Conservation (phyloP, 2,329 filamentous ascomycete species). For the Incumbomyces lentus region DNA sequence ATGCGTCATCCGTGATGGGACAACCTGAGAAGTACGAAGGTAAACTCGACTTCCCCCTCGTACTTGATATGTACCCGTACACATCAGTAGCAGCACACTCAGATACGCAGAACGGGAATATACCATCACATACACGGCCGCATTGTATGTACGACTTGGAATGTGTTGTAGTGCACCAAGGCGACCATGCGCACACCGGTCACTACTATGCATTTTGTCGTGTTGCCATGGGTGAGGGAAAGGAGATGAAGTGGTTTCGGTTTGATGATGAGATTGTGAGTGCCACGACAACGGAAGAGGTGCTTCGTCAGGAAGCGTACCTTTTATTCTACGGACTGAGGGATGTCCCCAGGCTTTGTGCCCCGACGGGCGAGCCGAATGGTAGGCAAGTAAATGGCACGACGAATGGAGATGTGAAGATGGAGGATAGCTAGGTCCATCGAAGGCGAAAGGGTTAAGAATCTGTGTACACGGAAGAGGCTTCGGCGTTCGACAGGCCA, state of each 20-base stretch:
- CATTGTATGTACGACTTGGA: constrained; percentile 65
- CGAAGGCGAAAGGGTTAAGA: background rate
- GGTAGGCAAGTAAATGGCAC: background rate
- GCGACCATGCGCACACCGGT: constrained; percentile 62
- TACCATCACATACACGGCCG: constrained; percentile 21
- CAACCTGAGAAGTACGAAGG: constrained; percentile 68
- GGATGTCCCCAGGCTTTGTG: constrained; percentile 10
- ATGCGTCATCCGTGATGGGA: constrained; percentile 1
- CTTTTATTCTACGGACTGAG: constrained; percentile 65
- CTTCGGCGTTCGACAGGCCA: too few relatives aligned
- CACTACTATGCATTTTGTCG: constrained; percentile 87
- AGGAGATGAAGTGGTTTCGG: constrained; percentile 64
- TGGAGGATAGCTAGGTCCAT: background rate
- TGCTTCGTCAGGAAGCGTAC: constrained; percentile 78
- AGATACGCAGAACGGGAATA: background rate
- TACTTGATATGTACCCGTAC: constrained; percentile 84
- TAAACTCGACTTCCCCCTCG: constrained; percentile 72
- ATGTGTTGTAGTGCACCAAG: constrained; percentile 85
- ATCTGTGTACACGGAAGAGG: too few relatives aligned
- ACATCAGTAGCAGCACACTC: constrained; percentile 50
- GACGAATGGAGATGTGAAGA: constrained; percentile 2
- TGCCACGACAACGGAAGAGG: constrained; percentile 70
- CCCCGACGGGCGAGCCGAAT: background rate
- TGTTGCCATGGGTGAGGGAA: constrained; percentile 32
- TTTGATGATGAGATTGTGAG: constrained; percentile 95